These are phyloP conservation scores for Amanita pseudoporphyria DNA, from an alignment of 768 basidiomycete species.

Conservation along the genomic window DNA sequence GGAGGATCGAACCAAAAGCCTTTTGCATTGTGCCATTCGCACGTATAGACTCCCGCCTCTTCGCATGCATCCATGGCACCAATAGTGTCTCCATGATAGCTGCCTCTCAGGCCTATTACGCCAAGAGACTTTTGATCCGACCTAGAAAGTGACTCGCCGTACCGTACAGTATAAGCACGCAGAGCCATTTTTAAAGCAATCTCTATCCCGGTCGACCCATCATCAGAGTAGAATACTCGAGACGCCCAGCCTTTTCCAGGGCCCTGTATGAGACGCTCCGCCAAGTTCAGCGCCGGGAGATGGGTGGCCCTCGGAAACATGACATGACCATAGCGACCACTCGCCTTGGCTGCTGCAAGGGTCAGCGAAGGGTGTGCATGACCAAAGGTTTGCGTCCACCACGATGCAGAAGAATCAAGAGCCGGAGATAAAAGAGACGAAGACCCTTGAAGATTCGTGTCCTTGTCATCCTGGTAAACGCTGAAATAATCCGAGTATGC, in stretches of 20 bases:
- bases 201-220: constrained; percentile 95
- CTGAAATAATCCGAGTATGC: constrained; percentile 84
- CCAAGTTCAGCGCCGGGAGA: constrained; percentile 73
- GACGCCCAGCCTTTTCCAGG: constrained; percentile 90
- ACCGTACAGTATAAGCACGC: constrained; percentile 45
- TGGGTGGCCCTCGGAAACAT: constrained; percentile 91
- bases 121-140: constrained; percentile 46
- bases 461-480: constrained; percentile 37
- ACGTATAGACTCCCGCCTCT: constrained; percentile 77
- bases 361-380: constrained; percentile 72
- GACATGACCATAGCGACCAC: constrained; percentile 94
- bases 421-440: constrained; percentile 37
- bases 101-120: constrained; percentile 80
- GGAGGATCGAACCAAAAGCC: constrained; percentile 95
- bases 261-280: constrained; percentile 70
- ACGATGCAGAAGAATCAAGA: constrained; percentile 90
- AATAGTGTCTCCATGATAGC: constrained; percentile 97
- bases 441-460: background rate
- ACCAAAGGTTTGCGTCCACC: constrained; percentile 96
- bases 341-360: constrained; percentile 80
- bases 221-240: constrained; percentile 87
- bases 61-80: constrained; percentile 95
- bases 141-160: constrained; percentile 24
- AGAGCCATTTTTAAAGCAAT: constrained; percentile 98
- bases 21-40: constrained; percentile 92